Base-by-base conservation (phyloP, 257 asterid genomes). In the Parsonsia alboflavescens region DNA sequence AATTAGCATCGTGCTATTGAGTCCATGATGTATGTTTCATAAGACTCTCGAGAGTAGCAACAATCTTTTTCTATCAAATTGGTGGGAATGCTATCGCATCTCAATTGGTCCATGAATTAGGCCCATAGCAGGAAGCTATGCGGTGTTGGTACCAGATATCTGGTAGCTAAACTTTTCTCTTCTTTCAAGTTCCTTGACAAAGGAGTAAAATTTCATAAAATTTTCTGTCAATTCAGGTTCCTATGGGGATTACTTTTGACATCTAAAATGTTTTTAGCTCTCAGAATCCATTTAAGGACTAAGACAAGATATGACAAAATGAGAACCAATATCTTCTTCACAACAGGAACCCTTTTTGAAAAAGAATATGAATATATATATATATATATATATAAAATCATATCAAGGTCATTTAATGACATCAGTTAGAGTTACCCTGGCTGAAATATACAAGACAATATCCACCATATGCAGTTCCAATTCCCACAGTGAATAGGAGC, bases 401-500 rank as follows among this genome's bases (percentile, higher is more conserved):
- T 19, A 65, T 39, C 70, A 21, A 39, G 49, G 28, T 53, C 44
- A 19, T n/a, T 8, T 19, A 39, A 65, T 0, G 11, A 6, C 1
- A 39, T 39, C 70, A 39, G 30, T 21, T 10, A 50, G 62, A 53
- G 72, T 77, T 82, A 92, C 99, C 99, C 92, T 87, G 58, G 82
- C 75, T 6, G 99, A 95, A 65, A 95, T n/a, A 89, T 70, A 85
- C 75, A 12, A 92, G 90, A 80, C 99, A 95, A 82, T 95, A 95
- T 80, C 98, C 99, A 73, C 86, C 86, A 72, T 98, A 95, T 36
- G 91, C 96, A 75, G 96, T 81, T 82, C 99, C 99, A 64, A 95
- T 83, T 42, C 88, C 88, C 81, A 87, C 90, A 0, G 96, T 95
- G 78, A 92, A 79, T 65, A 89, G 88, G 50, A 92, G 85, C 76